These are phyloP conservation scores for Urtica urens DNA, from an alignment of 306 rosid species.

Conservation along the genomic window DNA sequence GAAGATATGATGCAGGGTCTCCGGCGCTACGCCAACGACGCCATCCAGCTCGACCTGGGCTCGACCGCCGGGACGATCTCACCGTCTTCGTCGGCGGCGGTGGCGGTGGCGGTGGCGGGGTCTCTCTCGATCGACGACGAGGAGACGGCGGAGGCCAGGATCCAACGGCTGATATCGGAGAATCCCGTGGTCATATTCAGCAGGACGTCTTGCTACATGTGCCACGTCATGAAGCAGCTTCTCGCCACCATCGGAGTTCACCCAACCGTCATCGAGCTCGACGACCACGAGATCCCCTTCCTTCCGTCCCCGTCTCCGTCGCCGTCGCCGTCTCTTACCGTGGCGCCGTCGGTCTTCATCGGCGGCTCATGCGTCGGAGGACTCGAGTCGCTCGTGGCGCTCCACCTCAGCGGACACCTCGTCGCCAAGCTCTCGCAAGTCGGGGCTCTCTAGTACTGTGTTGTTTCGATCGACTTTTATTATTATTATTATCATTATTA, in stretches of 20 bases:
- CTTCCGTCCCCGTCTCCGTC: constrained; percentile 26
- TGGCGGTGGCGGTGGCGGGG: constrained; percentile 14
- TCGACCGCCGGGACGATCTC: no score
- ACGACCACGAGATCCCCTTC: constrained; percentile 76
- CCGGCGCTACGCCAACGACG: constrained; percentile 53
- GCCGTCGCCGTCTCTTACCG: not conserved
- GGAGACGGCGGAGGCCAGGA: constrained; percentile 60
- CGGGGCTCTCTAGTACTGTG: constrained; percentile 65
- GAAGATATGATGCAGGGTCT: constrained; percentile 57
- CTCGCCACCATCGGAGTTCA: constrained; percentile 80
- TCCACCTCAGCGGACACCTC: constrained; percentile 88
- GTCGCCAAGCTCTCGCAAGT: constrained; percentile 80
- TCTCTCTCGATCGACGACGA: constrained; percentile 79
- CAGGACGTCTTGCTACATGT: constrained; percentile 91
- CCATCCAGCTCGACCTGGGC: constrained; percentile 46
- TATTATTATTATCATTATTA: constrained; percentile 24
- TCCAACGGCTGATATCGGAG: constrained; percentile 89
- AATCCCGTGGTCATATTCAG: constrained; percentile 86
- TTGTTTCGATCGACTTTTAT: no score
- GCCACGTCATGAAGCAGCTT: constrained; percentile 98
- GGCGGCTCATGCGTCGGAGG: constrained; percentile 79
- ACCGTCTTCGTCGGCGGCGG: constrained; percentile 7
- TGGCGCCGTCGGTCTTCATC: constrained; percentile 61
- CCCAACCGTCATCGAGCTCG: constrained; percentile 92
- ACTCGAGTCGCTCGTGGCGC: constrained; percentile 84